Evolutionary conservation across 2,329 filamentous ascomycete genomes (phyloP).

Genomic region (Elsinoe batatas): DNA sequence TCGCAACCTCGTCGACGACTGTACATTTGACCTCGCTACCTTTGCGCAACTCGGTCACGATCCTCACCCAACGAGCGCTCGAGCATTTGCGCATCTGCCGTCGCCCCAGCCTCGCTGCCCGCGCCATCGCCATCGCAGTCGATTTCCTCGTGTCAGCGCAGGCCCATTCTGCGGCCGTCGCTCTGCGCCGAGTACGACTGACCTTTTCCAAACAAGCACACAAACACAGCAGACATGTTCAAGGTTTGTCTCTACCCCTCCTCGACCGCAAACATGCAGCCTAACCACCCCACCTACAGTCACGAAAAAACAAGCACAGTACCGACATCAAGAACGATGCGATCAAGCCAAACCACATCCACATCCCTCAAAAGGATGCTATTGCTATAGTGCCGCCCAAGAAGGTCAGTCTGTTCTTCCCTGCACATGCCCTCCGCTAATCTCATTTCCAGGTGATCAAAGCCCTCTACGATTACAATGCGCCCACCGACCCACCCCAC

Average conservation of each 20-base stretch:
- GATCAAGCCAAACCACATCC: slow-evolving; percentile 57
- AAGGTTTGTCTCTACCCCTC: slow-evolving; percentile 5
- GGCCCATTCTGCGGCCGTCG: slow-evolving; percentile 5
- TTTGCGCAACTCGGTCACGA: not conserved
- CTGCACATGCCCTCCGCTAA: not conserved
- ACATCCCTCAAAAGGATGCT: slow-evolving; percentile 74
- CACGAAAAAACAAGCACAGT: slow-evolving; percentile 13
- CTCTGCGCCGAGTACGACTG: slow-evolving; percentile 3
- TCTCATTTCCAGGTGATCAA: slow-evolving; percentile 66
- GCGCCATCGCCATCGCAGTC: not conserved
- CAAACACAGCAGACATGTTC: slow-evolving; percentile 4
- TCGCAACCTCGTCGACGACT: not conserved
- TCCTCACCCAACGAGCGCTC: not conserved
- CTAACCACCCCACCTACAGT: slow-evolving; percentile 4
- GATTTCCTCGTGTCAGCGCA: not conserved
- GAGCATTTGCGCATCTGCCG: not conserved
- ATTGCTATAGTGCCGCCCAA: slow-evolving; percentile 85
- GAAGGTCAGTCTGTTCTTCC: slow-evolving; percentile 52
- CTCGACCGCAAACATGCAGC: not conserved
- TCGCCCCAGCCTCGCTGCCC: not conserved
- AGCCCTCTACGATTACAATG: slow-evolving; percentile 86
- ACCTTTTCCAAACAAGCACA: not conserved
- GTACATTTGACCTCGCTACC: not conserved
- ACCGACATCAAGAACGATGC: slow-evolving; percentile 52
- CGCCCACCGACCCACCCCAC: slow-evolving; percentile 45